Evolutionary conservation across 106 monocot genomes (phyloP), one percentile per base, ranked within the genome.

Genomic region (Dendrobium catenatum): DNA sequence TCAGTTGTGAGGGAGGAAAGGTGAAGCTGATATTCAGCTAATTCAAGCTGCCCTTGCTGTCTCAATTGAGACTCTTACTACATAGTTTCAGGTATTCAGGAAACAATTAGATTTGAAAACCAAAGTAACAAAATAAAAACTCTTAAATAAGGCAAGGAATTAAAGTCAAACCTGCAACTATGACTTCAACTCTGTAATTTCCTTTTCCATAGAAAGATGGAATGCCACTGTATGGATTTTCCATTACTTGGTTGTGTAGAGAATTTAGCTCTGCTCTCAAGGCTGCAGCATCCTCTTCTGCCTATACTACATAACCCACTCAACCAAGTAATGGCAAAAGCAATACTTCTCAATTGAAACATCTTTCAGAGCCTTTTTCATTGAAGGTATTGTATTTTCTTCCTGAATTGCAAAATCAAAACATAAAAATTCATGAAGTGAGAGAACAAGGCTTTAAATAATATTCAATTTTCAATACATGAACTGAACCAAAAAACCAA

Each of bases 231-330:
- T 77, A 97, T 47, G 86, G 79, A 73, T 85, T 87, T 46, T 79
- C 81, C 73, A 85, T 82, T 15, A 70, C 83, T 78, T 95, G 95
- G 75, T 90, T 91, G 75, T 95, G 99, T 24, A 93, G 47, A 80
- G 87, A 79, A 90, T 88, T 95, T 49, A 99, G 67, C 81, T 99
- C 93, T 75, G 99, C 95, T 91, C 99, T 87, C 85, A 99, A 88
- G 10, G 93, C 68, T 81, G 99, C 95, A 82, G 95, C 93, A 86
- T 95, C 95, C 84, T 95, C 95, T 90, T 99, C 99, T 54, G 99
- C 99, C 99, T 99, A 73, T 81, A 49, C 44, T 47, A 75, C 20
- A 78, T 61, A 79, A 43, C 31, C 40, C 18, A 13, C 56, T 83
- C 68, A 88, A 43, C 79, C 73, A 56, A 54, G 37, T 20, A 79